phyloP scores from a whole-genome alignment of 2,329 filamentous ascomycete genomes.

The Rosellinia necatrix region DNA sequence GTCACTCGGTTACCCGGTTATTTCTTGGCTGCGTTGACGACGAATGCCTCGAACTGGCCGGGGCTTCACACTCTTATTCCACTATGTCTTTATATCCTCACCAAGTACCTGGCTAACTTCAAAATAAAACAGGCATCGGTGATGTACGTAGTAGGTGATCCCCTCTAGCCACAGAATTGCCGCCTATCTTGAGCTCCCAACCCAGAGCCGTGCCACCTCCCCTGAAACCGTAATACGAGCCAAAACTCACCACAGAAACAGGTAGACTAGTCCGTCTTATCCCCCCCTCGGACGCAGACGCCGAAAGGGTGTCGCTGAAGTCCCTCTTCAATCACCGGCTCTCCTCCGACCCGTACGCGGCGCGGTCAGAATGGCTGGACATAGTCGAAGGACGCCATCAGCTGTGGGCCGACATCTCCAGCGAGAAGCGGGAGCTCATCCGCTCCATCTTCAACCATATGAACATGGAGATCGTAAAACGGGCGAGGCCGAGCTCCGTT shows the following conservation, averaged over 20 bases:
- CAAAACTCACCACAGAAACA: conserved; percentile 40
- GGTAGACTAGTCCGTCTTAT: conserved; percentile 90
- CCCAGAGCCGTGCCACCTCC: not conserved
- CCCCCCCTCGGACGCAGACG: conserved; percentile 64
- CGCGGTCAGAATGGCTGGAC: conserved; percentile 81
- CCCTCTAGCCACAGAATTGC: not conserved
- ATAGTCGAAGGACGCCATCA: conserved; percentile 82
- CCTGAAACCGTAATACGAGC: not conserved
- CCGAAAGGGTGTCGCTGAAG: conserved; percentile 76
- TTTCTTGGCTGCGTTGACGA: too few relatives aligned
- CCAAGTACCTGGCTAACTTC: not conserved
- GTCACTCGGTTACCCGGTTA: not conserved
- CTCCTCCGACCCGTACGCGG: conserved; percentile 60
- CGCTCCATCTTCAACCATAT: conserved; percentile 77
- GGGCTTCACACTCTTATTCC: not conserved
- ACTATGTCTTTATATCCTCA: not conserved
- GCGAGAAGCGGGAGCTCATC: conserved; percentile 76
- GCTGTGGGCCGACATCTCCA: conserved; percentile 74
- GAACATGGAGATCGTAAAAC: conserved; percentile 78
- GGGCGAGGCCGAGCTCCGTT: conserved; percentile 70
- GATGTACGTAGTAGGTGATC: conserved; percentile 42
- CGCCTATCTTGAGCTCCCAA: too few relatives aligned
- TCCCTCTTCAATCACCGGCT: conserved; percentile 87
- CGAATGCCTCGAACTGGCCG: not conserved
- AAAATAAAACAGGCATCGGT: conserved; percentile 38